phyloP scores from a whole-genome alignment of 306 rosid genomes.

The Trichosanthes truncata region DNA sequence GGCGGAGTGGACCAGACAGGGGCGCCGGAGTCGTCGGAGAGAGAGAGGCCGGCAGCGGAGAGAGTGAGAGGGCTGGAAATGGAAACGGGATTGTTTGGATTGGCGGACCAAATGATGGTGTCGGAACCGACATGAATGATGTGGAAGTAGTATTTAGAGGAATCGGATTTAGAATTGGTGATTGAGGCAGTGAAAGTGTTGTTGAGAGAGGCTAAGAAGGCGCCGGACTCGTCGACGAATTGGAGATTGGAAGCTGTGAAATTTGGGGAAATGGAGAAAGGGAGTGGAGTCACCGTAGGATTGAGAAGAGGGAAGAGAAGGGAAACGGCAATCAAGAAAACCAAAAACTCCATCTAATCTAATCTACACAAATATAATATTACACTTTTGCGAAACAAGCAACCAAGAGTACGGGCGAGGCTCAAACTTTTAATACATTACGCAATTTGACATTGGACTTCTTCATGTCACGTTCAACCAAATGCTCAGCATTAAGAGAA shows the following conservation, averaged over 20 bases:
- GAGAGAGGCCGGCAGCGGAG: constrained; percentile 33
- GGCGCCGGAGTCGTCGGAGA: constrained; percentile 27
- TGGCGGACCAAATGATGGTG: constrained; percentile 71
- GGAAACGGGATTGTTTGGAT: constrained; percentile 44
- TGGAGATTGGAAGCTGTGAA: constrained; percentile 45
- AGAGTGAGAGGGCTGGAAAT: constrained; percentile 42
- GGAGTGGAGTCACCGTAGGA: not conserved
- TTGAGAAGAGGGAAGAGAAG: not conserved
- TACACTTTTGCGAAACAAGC: too few relatives aligned
- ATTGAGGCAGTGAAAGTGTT: constrained; percentile 49
- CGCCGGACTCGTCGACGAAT: constrained; percentile 32
- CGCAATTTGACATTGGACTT: too few relatives aligned
- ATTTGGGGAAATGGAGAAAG: constrained; percentile 17
- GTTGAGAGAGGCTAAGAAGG: constrained; percentile 54
- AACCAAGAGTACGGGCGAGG: too few relatives aligned
- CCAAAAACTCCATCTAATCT: too few relatives aligned
- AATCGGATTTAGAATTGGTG: constrained; percentile 30
- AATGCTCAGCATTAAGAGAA: too few relatives aligned
- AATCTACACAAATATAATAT: too few relatives aligned
- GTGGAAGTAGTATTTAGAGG: constrained; percentile 43
- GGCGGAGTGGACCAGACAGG: constrained; percentile 66
- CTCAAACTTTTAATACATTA: too few relatives aligned
- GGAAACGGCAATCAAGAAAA: not conserved
- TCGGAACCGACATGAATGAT: constrained; percentile 51
- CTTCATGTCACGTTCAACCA: too few relatives aligned